These are phyloP conservation scores for Gentiana macrophylla DNA, from an alignment of 257 asterid species.

Conservation along the genomic window DNA sequence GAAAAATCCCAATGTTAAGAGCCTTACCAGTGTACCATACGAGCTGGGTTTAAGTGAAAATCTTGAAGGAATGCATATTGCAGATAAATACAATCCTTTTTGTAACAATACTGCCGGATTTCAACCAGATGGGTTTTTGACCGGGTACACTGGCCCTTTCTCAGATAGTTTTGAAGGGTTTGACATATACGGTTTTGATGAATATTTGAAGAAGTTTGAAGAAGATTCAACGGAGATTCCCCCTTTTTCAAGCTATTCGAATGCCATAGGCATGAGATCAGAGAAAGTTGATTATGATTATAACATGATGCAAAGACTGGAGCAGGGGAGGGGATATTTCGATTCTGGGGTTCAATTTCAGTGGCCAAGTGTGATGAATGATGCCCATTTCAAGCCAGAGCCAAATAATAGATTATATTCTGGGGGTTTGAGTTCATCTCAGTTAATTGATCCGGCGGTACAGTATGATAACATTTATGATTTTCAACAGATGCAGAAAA, in stretches of 20 bases:
- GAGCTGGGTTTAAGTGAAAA: conserved; percentile 19
- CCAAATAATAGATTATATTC: conserved; percentile 2
- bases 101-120: neutral
- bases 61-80: conserved; percentile 18
- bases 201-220: neutral
- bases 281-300: neutral
- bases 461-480: conserved; percentile 10
- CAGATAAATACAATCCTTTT: conserved; percentile 10
- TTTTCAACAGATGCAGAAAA: conserved; percentile 2
- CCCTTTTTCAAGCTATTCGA: conserved; percentile 3
- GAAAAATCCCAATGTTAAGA: conserved; percentile 6
- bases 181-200: conserved; percentile 1
- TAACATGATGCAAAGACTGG: conserved; percentile 5
- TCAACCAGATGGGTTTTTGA: conserved; percentile 11
- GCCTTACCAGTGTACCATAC: conserved; percentile 8
- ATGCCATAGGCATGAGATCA: neutral
- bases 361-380: conserved; percentile 10
- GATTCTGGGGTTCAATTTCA: conserved; percentile 4
- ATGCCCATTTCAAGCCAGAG: conserved; percentile 1
- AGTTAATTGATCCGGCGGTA: conserved; percentile 6
- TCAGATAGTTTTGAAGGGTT: conserved; percentile 12
- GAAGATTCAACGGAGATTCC: conserved; percentile 12
- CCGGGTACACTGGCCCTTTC: conserved; percentile 10
- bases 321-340: conserved; percentile 6
- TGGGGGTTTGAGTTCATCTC: conserved; percentile 13